Evolutionary conservation across 495 filamentous ascomycete species (phyloP), one percentile per base, ranked within the genome.

Genomic region (Platismatia glauca): DNA sequence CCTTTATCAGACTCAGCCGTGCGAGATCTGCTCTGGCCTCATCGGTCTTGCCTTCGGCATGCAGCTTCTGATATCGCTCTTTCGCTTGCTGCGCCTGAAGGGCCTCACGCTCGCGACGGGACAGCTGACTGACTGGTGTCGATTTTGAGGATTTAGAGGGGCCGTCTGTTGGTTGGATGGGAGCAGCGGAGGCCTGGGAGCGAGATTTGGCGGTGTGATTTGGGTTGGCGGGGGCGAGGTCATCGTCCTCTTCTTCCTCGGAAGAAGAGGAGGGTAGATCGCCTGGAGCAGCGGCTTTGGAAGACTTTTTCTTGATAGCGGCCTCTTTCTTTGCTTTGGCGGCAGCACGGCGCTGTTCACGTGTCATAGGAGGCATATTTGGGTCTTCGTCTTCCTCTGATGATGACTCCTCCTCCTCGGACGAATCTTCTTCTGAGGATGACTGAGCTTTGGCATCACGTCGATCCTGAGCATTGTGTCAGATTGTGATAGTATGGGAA

Each of bases 41-140:
- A 60, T 98, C 95, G 44, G 94, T 97, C 82, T 97, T 97, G 60
- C 94, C 94, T 68, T 90, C 90, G 61, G 90, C 90, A 69, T 98
- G 94, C 67, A 97, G 72, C 80, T 97, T 96, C 81, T 87, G 81
- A 70, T 96, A 97, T 59, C 86, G 81, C 79, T 96, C 92, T 70
- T 90, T 89, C 12, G 90, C 90, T 73, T 90, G 88, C 66, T 88
- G 85, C 0, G 92, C 91, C 77, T 96, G 86, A 33, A 95, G 66
- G 0, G 94, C 90, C 77, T 97, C 94, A 20, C 91, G 81, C 82
- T 97, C 93, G 44, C 88, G 83, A 35, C 93, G 82, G 58, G 84
- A 91, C 43, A 91, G 74, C 73, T 89, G 84, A 24, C 75, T 77
- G n/a, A 70, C 27, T 34, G 65, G 65, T 15, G 72, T 68, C 61